Base-by-base conservation (phyloP, 306 rosid species). In the Casuarina cunninghamiana region DNA sequence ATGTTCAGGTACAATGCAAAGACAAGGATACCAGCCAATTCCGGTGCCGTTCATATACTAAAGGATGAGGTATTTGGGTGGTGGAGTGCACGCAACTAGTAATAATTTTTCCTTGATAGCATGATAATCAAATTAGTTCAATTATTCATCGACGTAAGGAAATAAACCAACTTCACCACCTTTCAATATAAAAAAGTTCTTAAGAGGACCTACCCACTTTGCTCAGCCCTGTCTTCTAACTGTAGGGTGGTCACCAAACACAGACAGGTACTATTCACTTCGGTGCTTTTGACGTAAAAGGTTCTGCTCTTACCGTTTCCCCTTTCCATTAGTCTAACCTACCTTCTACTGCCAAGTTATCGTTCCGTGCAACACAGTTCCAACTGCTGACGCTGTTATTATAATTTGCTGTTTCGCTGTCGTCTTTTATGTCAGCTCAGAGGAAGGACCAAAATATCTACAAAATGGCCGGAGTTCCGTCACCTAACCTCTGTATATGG, bases 1-100 rank as follows among this genome's bases (percentile, higher is more conserved):
- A 70, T 77, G 39, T 39, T 38, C 2, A 15, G 26, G 19, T 55
- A 37, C 15, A 57, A 50, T 0, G 61, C 19, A 50, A 48, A 49
- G 73, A 41, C 58, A 46, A 45, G 79, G 26, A 74, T 2, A 55
- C 68, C 67, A 73, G 13, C 10, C 0, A 55, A 39, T 72, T 55
- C 12, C 11, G 73, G 60, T 55, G 57, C 67, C 73, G 32, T 77
- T 75, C 62, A 74, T 74, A 80, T 79, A 77, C 19, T 15, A 15
- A 46, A 55, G 32, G 67, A 58, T n/a, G 12, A 9, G 71, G 53
- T 74, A 74, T 78, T 78, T 75, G 50, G 78, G 75, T 39, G 53
- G 38, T 69, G 69, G 81, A 43, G 19, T 79, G 42, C 60, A 67
- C 71, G 41, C 61, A 72, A 72, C 81, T 53, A 26, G 83, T 26